A percentile compares a stretch with the other conserved stretches of the same genome.
Conservation (phyloP, 176 grass and related monocot genomes). For the Cocos nucifera region DNA sequence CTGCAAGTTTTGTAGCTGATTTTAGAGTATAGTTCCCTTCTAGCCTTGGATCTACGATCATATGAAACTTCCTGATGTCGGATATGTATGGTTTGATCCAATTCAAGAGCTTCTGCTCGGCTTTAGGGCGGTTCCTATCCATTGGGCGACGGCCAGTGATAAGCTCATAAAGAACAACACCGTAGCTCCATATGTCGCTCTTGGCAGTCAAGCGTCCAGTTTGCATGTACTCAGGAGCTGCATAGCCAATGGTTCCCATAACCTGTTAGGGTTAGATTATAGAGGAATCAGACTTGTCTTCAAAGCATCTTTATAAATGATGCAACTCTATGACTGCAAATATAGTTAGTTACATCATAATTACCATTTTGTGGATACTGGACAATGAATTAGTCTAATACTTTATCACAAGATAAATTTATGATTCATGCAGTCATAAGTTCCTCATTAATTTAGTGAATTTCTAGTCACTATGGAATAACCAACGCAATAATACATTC, state of each 20-base stretch:
- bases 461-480: too few species aligned
- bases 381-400: too few species aligned
- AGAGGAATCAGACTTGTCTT: too few species aligned
- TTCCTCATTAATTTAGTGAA: too few species aligned
- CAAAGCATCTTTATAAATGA: too few species aligned
- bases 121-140: conserved; percentile 65
- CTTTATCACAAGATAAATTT: too few species aligned
- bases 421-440: too few species aligned
- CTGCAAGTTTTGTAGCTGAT: conserved; percentile 53
- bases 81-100: conserved; percentile 73
- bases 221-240: conserved; percentile 92
- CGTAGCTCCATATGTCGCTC: conserved; percentile 91
- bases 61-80: conserved; percentile 45
- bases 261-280: conserved; percentile 33
- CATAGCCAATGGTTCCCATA: conserved; percentile 85
- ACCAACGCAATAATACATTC: too few species aligned
- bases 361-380: too few species aligned
- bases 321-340: too few species aligned
- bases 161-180: conserved; percentile 74
- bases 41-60: conserved; percentile 72
- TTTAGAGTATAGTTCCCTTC: conserved; percentile 41
- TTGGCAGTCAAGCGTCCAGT: conserved; percentile 77
- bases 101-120: conserved; percentile 75
- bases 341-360: too few species aligned
- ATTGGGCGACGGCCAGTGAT: conserved; percentile 75